phyloP scores from a whole-genome alignment of 73 alveolate species.

The Halteria grandinella region DNA sequence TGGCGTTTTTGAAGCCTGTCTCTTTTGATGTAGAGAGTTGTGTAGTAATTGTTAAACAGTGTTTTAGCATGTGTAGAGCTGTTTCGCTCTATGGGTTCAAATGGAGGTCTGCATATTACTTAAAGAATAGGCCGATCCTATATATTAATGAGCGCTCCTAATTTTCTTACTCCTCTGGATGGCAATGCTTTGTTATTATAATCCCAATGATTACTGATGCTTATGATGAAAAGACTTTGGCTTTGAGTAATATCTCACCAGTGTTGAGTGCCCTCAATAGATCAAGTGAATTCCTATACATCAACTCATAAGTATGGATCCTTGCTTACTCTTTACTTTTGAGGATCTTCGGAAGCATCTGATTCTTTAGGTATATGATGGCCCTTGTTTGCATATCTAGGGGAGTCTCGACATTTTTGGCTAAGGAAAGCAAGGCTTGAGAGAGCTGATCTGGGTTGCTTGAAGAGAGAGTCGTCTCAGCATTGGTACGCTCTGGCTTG shows the following conservation, averaged over 20 bases:
- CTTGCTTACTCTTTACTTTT: not conserved
- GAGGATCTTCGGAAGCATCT: slow-evolving; percentile 19
- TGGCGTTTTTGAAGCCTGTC: slow-evolving; percentile 10
- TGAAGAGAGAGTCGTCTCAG: not conserved
- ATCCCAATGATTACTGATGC: slow-evolving; percentile 32
- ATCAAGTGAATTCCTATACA: not conserved
- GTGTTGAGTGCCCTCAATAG: not conserved
- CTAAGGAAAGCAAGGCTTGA: not conserved
- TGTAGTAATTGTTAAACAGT: not conserved
- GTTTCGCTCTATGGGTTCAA: not conserved
- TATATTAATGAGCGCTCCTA: not conserved
- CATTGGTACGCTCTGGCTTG: slow-evolving; percentile 6
- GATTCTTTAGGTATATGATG: slow-evolving; percentile 29
- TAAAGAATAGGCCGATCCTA: not conserved
- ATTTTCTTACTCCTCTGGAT: slow-evolving; percentile 4
- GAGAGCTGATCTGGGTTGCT: no score
- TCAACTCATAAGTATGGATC: not conserved
- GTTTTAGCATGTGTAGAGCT: not conserved
- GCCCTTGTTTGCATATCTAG: slow-evolving; percentile 5
- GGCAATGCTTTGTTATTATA: slow-evolving; percentile 24
- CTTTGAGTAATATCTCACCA: not conserved
- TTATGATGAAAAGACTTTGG: slow-evolving; percentile 12
- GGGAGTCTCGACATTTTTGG: not conserved
- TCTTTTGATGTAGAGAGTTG: slow-evolving; percentile 17
- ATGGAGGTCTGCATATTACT: not conserved